phyloP scores from a whole-genome alignment of 176 grass and related monocot species.

The Saccharum spontaneum region DNA sequence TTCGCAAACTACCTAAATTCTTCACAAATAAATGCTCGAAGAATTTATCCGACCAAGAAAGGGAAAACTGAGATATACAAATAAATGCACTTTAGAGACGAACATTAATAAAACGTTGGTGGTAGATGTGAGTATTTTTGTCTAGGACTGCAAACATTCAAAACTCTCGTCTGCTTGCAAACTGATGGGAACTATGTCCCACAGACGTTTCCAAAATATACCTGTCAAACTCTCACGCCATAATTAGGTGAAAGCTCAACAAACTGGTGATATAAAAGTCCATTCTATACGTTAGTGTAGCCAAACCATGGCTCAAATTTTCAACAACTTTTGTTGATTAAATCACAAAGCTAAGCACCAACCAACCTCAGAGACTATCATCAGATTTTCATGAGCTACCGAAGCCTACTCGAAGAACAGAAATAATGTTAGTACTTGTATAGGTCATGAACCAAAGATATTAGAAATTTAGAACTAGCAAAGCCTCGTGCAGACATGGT shows the following conservation, averaged over 20 bases:
- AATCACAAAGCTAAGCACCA: not conserved
- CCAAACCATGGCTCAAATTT: not conserved
- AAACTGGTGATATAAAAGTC: not conserved
- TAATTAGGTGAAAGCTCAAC: not conserved
- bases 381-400: not conserved
- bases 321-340: not conserved
- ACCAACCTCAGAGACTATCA: not conserved
- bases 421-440: not conserved
- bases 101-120: not conserved
- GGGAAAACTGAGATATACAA: not conserved
- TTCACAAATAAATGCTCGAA: too few relatives aligned
- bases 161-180: not conserved
- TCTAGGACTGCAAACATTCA: not conserved
- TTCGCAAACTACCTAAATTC: too few relatives aligned
- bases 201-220: not conserved
- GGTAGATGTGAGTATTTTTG: not conserved
- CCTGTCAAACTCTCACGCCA: not conserved
- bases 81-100: not conserved
- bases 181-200: not conserved
- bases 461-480: not conserved
- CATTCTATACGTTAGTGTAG: not conserved
- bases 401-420: not conserved
- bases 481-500: not conserved
- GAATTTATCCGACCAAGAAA: not conserved
- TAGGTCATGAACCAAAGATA: not conserved